Conservation (phyloP, 2,329 filamentous ascomycete species). For the Fusarium sp. region DNA sequence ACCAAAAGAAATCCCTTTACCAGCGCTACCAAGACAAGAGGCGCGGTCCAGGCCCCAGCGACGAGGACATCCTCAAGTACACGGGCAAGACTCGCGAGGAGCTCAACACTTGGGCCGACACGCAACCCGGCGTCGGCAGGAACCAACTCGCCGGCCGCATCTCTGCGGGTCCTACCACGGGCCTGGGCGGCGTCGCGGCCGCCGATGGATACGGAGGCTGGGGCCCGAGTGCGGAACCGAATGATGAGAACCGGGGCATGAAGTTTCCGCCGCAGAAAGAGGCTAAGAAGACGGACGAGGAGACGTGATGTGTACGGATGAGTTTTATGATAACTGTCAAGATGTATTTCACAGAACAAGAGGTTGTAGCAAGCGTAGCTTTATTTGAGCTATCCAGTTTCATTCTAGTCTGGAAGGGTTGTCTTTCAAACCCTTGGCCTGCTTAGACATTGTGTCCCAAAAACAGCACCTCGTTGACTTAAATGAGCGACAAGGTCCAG, state of each 20-base stretch:
- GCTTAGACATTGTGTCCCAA: conserved; percentile 2
- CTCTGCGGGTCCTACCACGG: conserved; percentile 49
- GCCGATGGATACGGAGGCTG: conserved; percentile 55
- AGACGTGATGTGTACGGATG: neutral
- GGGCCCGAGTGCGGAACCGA: conserved; percentile 50
- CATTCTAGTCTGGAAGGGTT: conserved; percentile 12
- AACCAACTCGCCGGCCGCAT: conserved; percentile 58
- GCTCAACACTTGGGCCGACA: conserved; percentile 57
- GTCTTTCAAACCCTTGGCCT: neutral
- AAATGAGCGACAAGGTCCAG: conserved; percentile 36
- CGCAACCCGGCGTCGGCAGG: conserved; percentile 57
- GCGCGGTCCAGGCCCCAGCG: conserved; percentile 51
- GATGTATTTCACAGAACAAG: conserved; percentile 1
- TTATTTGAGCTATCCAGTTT: conserved; percentile 10
- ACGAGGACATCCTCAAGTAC: conserved; percentile 60
- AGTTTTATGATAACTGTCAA: neutral
- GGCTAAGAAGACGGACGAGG: neutral
- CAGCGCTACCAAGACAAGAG: conserved; percentile 53
- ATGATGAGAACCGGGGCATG: conserved; percentile 50
- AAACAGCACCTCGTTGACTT: neutral
- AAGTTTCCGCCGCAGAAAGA: conserved; percentile 53
- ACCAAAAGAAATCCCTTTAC: conserved; percentile 51
- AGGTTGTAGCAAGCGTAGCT: conserved; percentile 1
- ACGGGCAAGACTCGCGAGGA: conserved; percentile 57
- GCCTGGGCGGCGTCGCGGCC: conserved; percentile 51